Base-by-base conservation (phyloP, 495 filamentous ascomycete species). In the Cenococcum geophilum region DNA sequence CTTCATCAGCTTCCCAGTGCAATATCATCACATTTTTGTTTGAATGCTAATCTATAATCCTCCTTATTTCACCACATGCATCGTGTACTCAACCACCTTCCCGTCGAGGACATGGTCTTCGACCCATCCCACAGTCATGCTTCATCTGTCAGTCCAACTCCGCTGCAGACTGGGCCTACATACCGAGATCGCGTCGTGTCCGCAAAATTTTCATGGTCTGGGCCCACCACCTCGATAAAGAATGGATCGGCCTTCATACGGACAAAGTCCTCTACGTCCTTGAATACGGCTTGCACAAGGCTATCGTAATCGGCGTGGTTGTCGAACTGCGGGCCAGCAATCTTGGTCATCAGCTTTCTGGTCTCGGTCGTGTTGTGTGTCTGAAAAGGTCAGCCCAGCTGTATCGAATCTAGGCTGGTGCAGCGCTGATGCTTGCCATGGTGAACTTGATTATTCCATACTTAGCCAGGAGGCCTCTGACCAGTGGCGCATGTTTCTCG, bases 191-290 rank as follows among this genome's bases (percentile, higher is more conserved):
- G 22, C 60, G 61, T 61, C 23, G 62, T 64, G 48, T 71, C 68
- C 0, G 68, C 66, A 51, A 71, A 71, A 43, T 71, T 66, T 50
- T 66, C 68, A 60, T 71, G 68, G 42, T 71, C 68, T 10, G 59
- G 59, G 25, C 47, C 56, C 9, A 65, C 54, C 8, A 62, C 43
- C 16, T 57, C 53, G 16, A 43, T 68, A 40, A 60, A 71, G 42
- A 59, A 65, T 16, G 68, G 66, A 67, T 72, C 65, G 25, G 22
- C 59, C 52, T 67, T 71, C 59, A 71, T 63, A 14, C 36, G 34
- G 20, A 63, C 58, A 37, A 61, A 71, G 45, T 58, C 43, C 43
- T 66, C 62, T 12, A 62, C 37, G 53, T 64, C 57, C n/a, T 21
- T 22, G 49, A 71, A 71, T 14, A 60, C 50, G 11, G 55, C 60